These are phyloP conservation scores for Tetracladium setigerum DNA, from an alignment of 495 filamentous ascomycete genomes.

Conservation along the genomic window DNA sequence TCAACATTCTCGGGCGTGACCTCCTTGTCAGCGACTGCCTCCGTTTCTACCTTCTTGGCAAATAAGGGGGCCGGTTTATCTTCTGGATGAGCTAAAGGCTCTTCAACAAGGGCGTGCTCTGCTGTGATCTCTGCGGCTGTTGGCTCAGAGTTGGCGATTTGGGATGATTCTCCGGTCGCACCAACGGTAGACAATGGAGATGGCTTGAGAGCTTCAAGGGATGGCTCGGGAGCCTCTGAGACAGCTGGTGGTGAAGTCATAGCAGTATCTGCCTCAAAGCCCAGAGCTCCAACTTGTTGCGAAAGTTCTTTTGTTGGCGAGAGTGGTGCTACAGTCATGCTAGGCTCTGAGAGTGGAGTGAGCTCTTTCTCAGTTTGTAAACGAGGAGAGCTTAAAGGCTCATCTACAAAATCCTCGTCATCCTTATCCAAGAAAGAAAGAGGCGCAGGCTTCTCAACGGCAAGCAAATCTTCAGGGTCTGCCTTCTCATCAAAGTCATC, in stretches of 20 bases:
- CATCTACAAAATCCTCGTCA: constrained; percentile 65
- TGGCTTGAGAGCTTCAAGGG: neutral
- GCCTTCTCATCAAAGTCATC: constrained; percentile 40
- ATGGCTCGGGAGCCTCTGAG: neutral
- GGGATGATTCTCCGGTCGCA: constrained; percentile 1
- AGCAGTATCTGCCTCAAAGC: constrained; percentile 11
- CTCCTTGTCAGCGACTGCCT: neutral
- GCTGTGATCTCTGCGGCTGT: neutral
- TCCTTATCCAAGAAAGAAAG: constrained; percentile 43
- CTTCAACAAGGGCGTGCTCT: constrained; percentile 5
- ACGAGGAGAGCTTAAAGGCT: constrained; percentile 54
- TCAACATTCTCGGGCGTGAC: constrained; percentile 16
- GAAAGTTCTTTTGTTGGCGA: constrained; percentile 37
- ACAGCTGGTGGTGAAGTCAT: constrained; percentile 14
- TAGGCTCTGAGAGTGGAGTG: constrained; percentile 29
- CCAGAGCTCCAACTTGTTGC: constrained; percentile 13
- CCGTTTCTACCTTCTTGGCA: constrained; percentile 19
- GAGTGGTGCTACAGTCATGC: constrained; percentile 39
- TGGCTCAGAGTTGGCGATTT: neutral
- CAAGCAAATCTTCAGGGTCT: constrained; percentile 12
- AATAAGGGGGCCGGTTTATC: constrained; percentile 67
- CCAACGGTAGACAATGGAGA: neutral
- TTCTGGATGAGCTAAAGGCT: constrained; percentile 49
- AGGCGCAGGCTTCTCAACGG: constrained; percentile 3
- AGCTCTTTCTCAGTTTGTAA: constrained; percentile 35